Evolutionary conservation across 495 filamentous ascomycete genomes (phyloP).

Genomic region (Penicillium psychrofluorescens): DNA sequence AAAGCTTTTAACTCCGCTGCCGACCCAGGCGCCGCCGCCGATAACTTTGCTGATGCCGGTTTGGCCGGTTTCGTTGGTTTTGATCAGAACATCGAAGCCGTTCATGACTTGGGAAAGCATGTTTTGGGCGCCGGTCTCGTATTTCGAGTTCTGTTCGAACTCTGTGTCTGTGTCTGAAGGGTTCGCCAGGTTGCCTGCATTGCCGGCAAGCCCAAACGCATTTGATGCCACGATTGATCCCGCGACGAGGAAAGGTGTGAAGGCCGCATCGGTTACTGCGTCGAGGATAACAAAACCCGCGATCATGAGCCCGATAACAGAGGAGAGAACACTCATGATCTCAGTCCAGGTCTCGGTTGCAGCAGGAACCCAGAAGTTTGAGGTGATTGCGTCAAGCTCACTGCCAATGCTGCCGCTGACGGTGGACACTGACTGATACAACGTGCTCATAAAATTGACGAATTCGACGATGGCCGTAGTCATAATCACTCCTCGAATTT

Average conservation of each 20-base stretch:
- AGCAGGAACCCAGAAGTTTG: neutral
- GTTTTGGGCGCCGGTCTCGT: neutral
- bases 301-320: neutral
- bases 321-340: neutral
- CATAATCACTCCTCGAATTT: neutral
- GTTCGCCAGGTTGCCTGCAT: neutral
- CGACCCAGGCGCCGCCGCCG: neutral
- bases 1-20: neutral
- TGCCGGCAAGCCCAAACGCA: neutral
- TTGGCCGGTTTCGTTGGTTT: neutral
- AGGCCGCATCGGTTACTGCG: neutral
- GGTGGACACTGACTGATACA: neutral
- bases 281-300: neutral
- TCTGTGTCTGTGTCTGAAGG: neutral
- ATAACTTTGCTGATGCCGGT: neutral
- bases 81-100: neutral
- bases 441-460: neutral
- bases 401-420: neutral
- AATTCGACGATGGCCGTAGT: neutral
- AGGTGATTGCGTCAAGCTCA: neutral
- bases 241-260: neutral
- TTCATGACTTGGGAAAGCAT: neutral
- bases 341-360: neutral
- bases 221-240: neutral
- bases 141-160: neutral